Evolutionary conservation across 306 rosid species (phyloP).

Genomic region (Gastrolobium bilobum): DNA sequence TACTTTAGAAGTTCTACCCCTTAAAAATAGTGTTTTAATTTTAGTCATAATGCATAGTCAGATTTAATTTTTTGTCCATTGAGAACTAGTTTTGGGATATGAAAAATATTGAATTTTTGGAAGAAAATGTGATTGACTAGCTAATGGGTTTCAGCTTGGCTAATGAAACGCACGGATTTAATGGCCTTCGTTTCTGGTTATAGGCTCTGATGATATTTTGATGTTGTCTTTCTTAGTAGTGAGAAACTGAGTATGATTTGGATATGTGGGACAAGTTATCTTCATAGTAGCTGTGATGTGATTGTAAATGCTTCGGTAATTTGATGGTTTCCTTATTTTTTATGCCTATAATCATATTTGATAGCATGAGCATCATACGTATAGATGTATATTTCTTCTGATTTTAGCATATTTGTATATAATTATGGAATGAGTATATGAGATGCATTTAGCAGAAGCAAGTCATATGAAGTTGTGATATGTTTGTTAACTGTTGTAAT

Average conservation of each 20-base stretch:
- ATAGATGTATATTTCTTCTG: neutral
- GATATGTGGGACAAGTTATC: neutral
- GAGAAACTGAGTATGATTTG: slow-evolving; percentile 26
- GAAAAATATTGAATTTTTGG: too few relatives aligned
- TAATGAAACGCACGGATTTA: slow-evolving; percentile 18
- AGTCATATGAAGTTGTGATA: slow-evolving; percentile 41
- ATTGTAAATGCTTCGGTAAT: neutral
- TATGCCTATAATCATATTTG: neutral
- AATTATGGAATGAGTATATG: slow-evolving; percentile 17
- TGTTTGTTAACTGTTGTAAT: slow-evolving; percentile 36
- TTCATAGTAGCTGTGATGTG: neutral
- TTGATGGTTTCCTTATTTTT: neutral
- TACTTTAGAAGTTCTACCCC: neutral
- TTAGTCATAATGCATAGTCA: too few relatives aligned
- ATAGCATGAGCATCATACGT: neutral
- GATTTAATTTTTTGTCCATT: too few relatives aligned
- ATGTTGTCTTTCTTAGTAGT: neutral
- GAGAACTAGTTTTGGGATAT: too few relatives aligned
- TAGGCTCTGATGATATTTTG: neutral
- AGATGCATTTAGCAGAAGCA: slow-evolving; percentile 32
- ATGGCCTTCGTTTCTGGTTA: slow-evolving; percentile 13
- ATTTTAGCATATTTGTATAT: slow-evolving; percentile 23
- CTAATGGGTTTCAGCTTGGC: neutral
- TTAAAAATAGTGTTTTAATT: too few relatives aligned
- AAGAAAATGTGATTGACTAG: too few relatives aligned